Base-by-base conservation (phyloP, 1,284 basidiomycete genomes). In the Cutaneotrichosporon arboriforme region DNA sequence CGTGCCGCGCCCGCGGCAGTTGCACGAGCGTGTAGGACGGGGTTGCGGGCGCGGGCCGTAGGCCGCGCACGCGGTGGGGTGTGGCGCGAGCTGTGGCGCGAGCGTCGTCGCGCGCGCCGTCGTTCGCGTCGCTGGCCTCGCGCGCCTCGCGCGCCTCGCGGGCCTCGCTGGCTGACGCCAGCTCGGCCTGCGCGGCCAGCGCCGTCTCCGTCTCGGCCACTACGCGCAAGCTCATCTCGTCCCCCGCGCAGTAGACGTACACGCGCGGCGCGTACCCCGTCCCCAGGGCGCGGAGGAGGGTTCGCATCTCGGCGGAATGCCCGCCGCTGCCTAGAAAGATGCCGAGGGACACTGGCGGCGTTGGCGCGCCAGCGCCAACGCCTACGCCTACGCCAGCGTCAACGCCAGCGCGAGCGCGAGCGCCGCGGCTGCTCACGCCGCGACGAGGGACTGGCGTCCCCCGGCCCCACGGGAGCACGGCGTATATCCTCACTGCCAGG, bases 291-390 rank as follows among this genome's bases (percentile, higher is more conserved):
- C 84, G 84, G n/a, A 89, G 62, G 17, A 98, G 79, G 23, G 81
- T 78, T 48, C 94, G 74, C 56, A 88, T 86, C 78, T 99, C 96
- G 58, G 83, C 85, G 7, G 93, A 97, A 75, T 98, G 96, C 0
- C 96, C 96, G 26, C 96, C 94, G 56, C 83, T 84, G 21, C 83
- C 83, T 9, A 85, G 77, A 64, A 85, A 82, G 46, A 83, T 75
- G 12, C 77, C 81, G 20, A 84, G 61, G 1, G 65, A 66, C 14
- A 46, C 49, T 3, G 46, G 36, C 48, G 37, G 48, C 33, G 33
- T 18, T 9, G 43, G 43, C 4, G 41, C 23, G 15, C n/a, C 10
- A 4, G 43, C 18, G 18, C 31, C n/a, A n/a, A n/a, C n/a, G n/a
- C n/a, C n/a, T n/a, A n/a, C n/a, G n/a, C n/a, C n/a, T n/a, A n/a